Evolutionary conservation across 441 rosid species (phyloP).

Genomic region (Populus trichocarpa): DNA sequence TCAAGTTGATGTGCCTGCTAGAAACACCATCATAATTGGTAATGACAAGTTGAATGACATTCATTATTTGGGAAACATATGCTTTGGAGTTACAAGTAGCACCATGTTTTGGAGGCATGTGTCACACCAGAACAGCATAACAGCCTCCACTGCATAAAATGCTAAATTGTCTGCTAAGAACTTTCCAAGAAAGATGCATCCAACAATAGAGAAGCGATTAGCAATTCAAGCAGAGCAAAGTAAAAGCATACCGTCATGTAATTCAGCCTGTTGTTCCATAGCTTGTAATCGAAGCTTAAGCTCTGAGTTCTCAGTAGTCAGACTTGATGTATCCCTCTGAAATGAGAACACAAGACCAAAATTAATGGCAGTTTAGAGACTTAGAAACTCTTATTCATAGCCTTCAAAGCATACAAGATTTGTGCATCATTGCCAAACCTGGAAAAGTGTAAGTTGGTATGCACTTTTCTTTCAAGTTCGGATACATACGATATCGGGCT

Average conservation of each 20-base stretch:
- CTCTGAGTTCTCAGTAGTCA: slow-evolving; percentile 40
- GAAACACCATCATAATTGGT: neutral
- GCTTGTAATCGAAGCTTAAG: slow-evolving; percentile 88
- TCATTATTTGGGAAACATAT: neutral
- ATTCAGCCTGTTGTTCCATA: slow-evolving; percentile 90
- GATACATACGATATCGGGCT: slow-evolving; percentile 52
- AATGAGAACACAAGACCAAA: slow-evolving; percentile 21
- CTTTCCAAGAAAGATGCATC: neutral
- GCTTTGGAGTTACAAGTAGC: neutral
- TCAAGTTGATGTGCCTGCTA: neutral
- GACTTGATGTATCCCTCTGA: slow-evolving; percentile 86
- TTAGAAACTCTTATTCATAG: neutral
- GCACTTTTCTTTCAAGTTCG: slow-evolving; percentile 83
- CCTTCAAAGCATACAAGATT: neutral
- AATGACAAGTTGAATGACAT: neutral
- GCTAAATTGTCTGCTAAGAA: neutral
- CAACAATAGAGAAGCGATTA: neutral
- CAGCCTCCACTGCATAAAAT: neutral
- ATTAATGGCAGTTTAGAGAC: neutral
- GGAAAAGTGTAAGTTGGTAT: slow-evolving; percentile 74
- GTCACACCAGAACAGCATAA: neutral
- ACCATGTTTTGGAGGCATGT: neutral
- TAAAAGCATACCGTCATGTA: slow-evolving; percentile 67
- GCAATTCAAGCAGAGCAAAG: neutral
- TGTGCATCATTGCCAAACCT: slow-evolving; percentile 35